phyloP scores from a whole-genome alignment of 2,329 filamentous ascomycete genomes.

The Alternaria atra region DNA sequence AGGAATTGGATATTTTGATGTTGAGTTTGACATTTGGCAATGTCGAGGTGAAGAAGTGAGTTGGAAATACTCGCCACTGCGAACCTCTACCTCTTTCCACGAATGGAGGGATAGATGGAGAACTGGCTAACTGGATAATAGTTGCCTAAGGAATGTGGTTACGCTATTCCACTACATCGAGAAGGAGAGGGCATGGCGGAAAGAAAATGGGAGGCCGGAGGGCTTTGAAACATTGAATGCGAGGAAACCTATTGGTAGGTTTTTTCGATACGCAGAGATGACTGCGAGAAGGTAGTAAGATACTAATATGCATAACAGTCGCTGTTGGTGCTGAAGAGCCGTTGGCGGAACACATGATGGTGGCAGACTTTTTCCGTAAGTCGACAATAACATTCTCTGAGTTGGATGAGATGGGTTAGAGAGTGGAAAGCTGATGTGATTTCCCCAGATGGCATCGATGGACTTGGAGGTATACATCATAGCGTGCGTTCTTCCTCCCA shows the following conservation, averaged over 20 bases:
- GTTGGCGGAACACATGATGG: conserved; percentile 80
- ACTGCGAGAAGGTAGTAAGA: background rate
- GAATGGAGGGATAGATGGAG: background rate
- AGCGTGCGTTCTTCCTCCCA: conserved; percentile 42
- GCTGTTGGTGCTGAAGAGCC: conserved; percentile 88
- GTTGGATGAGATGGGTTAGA: background rate
- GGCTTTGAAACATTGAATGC: conserved; percentile 78
- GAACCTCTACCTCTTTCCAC: too few species aligned
- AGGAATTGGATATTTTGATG: conserved; percentile 86
- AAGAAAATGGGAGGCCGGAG: conserved; percentile 69
- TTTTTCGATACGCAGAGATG: background rate
- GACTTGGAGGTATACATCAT: conserved; percentile 59
- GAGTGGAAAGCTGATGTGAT: conserved; percentile 13
- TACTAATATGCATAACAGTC: conserved; percentile 54
- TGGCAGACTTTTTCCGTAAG: conserved; percentile 80
- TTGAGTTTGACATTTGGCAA: conserved; percentile 95
- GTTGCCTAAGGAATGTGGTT: conserved; percentile 87
- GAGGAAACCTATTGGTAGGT: conserved; percentile 72
- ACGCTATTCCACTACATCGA: conserved; percentile 92
- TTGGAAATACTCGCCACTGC: background rate
- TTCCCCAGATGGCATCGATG: conserved; percentile 56
- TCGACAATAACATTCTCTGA: conserved; percentile 10
- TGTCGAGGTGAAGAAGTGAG: conserved; percentile 82
- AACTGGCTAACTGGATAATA: conserved; percentile 44
- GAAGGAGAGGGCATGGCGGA: conserved; percentile 86